phyloP scores from a whole-genome alignment of 148 eudicot species.

The Chenopodium album region DNA sequence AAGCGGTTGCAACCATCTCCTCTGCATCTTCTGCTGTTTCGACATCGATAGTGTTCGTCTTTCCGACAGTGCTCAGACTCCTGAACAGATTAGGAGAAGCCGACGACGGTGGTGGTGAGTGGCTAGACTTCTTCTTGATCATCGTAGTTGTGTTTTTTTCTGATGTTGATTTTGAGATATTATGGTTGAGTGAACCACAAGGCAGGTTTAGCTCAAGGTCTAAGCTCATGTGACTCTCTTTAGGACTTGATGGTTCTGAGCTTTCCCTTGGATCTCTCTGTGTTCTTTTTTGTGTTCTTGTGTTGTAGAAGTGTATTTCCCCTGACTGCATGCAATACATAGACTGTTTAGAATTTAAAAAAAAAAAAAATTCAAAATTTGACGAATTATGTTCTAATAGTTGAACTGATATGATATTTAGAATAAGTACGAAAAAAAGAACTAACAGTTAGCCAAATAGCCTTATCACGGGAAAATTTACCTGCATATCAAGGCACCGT shows the following conservation, averaged over 20 bases:
- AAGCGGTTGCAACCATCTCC: constrained; percentile 81
- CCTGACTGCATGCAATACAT: constrained; percentile 51
- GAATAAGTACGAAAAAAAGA: neutral
- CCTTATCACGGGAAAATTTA: constrained; percentile 18
- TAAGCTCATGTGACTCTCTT: constrained; percentile 56
- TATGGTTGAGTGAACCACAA: constrained; percentile 44
- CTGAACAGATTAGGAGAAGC: constrained; percentile 10
- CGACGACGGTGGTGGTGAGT: constrained; percentile 15
- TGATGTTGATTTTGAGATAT: constrained; percentile 20
- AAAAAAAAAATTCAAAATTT: no score
- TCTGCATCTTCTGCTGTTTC: constrained; percentile 12
- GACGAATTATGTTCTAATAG: no score
- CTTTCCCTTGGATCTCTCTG: constrained; percentile 57
- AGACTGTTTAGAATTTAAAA: neutral
- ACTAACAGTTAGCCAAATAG: neutral
- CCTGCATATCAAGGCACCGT: constrained; percentile 86
- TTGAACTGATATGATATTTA: no score
- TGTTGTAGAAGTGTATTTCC: constrained; percentile 73
- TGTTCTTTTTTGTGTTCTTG: constrained; percentile 70
- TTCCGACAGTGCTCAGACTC: constrained; percentile 10
- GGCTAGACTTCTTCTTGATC: constrained; percentile 18
- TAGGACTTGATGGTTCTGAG: constrained; percentile 42
- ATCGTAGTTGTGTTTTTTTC: constrained; percentile 10
- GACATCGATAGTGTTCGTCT: neutral
- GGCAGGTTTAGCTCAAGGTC: constrained; percentile 88